Evolutionary conservation across 1,284 basidiomycete species (phyloP).

Genomic region (Rhodotorula sp.): DNA sequence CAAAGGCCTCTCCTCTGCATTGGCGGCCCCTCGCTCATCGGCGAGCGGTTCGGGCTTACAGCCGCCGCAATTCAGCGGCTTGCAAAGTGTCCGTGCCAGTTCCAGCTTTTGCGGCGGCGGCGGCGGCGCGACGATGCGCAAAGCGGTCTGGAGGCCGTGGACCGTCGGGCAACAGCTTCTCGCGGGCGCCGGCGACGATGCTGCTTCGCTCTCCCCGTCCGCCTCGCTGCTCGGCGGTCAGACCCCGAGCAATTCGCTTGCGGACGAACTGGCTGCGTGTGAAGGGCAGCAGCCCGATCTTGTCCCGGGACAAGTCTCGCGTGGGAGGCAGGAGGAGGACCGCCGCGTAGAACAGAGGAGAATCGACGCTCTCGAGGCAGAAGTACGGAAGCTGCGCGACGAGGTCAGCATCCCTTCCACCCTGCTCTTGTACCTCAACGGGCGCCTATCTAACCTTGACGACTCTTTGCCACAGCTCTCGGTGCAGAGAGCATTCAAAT

Average conservation of each 20-base stretch:
- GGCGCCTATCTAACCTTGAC: background rate
- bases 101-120: background rate
- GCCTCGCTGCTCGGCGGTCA: background rate
- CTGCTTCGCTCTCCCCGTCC: background rate
- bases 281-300: background rate
- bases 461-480: background rate
- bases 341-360: background rate
- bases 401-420: background rate
- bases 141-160: background rate
- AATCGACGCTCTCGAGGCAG: slow-evolving; percentile 16
- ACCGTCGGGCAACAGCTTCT: background rate
- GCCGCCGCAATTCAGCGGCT: background rate
- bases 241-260: background rate
- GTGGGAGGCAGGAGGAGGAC: slow-evolving; percentile 10
- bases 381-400: slow-evolving; percentile 8
- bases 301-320: background rate
- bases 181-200: background rate
- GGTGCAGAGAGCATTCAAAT: background rate
- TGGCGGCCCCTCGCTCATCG: background rate
- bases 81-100: background rate
- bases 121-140: background rate
- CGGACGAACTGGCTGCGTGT: background rate
- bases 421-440: background rate
- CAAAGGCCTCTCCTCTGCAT: background rate
- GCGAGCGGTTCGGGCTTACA: background rate